Evolutionary conservation across 345 rosid species (phyloP).

Genomic region (Hibiscus mutabilis): DNA sequence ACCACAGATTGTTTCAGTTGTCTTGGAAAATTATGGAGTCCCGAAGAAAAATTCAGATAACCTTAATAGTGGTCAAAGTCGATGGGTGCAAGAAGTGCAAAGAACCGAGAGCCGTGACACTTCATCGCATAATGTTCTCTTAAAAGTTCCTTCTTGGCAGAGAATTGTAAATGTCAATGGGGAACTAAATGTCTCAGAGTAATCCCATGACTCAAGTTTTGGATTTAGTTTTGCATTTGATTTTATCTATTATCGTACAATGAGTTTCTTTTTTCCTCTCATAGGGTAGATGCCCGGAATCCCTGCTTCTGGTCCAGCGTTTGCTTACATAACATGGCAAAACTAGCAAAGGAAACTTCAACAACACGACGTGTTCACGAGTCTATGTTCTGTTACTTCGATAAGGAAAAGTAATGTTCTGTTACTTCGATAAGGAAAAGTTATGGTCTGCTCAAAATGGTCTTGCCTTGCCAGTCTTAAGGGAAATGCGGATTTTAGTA

Average conservation of each 20-base stretch:
- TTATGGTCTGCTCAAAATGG: constrained; percentile 75
- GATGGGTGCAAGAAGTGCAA: constrained; percentile 69
- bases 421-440: constrained; percentile 60
- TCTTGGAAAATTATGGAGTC: constrained; percentile 72
- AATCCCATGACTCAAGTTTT: constrained; percentile 27
- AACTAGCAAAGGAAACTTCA: constrained; percentile 88
- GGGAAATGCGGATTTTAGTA: constrained; percentile 83
- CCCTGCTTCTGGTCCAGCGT: constrained; percentile 94
- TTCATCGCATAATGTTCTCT: constrained; percentile 33
- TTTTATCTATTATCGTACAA: constrained; percentile 1
- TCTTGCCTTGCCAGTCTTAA: constrained; percentile 69
- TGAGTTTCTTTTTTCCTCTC: constrained; percentile 13
- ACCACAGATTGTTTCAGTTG: constrained; percentile 75
- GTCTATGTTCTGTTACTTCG: constrained; percentile 83
- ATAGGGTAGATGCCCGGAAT: constrained; percentile 64
- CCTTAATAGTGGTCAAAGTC: constrained; percentile 37
- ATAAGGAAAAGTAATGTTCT: constrained; percentile 67
- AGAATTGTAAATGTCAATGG: constrained; percentile 66
- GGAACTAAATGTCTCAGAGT: constrained; percentile 63
- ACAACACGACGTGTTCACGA: constrained; percentile 82
- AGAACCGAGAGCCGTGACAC: constrained; percentile 56
- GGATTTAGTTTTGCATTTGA: constrained; percentile 2
- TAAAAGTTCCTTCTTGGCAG: constrained; percentile 66
- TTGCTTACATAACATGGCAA: constrained; percentile 92
- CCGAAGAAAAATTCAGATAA: constrained; percentile 31